Conservation (phyloP, 78 protist genomes). For the Bigelowiella natans region DNA sequence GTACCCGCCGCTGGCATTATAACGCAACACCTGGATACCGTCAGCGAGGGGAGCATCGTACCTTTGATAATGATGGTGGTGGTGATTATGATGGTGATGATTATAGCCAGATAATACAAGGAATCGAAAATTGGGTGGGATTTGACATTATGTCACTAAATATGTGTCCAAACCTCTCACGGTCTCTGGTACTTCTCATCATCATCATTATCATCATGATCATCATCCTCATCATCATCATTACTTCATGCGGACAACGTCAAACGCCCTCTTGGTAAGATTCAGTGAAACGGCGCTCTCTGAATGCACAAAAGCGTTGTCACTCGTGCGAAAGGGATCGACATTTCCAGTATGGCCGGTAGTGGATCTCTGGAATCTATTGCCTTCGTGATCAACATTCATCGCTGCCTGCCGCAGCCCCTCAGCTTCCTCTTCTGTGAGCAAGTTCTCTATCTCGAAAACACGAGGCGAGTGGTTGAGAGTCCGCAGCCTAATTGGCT, state of each 20-base stretch:
- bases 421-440: neutral
- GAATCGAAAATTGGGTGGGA: no score
- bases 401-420: neutral
- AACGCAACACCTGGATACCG: neutral
- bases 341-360: neutral
- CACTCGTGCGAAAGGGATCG: neutral
- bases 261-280: neutral
- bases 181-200: no score
- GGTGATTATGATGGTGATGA: no score
- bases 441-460: neutral
- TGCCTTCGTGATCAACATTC: neutral
- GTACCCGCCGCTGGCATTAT: neutral
- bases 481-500: neutral
- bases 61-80: no score
- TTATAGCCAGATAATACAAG: no score
- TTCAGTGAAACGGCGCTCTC: neutral
- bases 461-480: neutral
- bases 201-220: no score
- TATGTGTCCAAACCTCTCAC: no score
- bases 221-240: no score
- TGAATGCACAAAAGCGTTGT: neutral
- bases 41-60: no score
- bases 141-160: no score
- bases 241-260: no score
- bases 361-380: neutral